Percentiles rank a stretch among this genome's conserved stretches.
phyloP scores from a whole-genome alignment of 257 asterid genomes.

The Paulownia fortunei region DNA sequence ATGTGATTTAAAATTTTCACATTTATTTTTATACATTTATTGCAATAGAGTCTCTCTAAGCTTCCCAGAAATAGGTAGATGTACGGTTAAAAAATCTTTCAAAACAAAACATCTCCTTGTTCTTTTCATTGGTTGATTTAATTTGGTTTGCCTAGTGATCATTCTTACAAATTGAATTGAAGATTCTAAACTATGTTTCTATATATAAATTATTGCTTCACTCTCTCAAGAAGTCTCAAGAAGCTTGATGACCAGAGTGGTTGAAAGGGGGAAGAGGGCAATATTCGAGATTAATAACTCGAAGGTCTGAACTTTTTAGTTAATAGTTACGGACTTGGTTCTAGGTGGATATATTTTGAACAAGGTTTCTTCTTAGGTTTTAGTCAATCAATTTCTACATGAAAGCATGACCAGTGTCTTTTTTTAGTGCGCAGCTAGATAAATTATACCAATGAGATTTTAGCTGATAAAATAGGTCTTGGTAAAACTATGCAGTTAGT shows the following conservation, averaged over 20 bases:
- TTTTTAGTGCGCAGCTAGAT: slow-evolving; percentile 90
- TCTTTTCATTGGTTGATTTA: not conserved
- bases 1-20: not conserved
- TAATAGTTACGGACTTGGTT: slow-evolving; percentile 76
- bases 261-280: slow-evolving; percentile 95
- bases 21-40: slow-evolving; percentile 11
- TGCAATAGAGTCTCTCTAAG: not conserved
- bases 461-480: slow-evolving; percentile 99
- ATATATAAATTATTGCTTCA: slow-evolving; percentile 15
- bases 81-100: not conserved
- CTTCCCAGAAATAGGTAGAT: slow-evolving; percentile 11
- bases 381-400: slow-evolving; percentile 27
- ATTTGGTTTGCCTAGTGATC: slow-evolving; percentile 11
- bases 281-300: slow-evolving; percentile 98
- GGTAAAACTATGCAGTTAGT: slow-evolving; percentile 99
- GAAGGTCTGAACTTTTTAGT: slow-evolving; percentile 98
- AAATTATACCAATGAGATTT: slow-evolving; percentile 94
- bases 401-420: slow-evolving; percentile 50
- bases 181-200: slow-evolving; percentile 1
- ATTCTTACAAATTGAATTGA: not conserved
- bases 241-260: slow-evolving; percentile 99
- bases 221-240: slow-evolving; percentile 85
- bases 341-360: slow-evolving; percentile 26
- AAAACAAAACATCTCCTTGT: not conserved
- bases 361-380: slow-evolving; percentile 14